Evolutionary conservation across 176 grass and related monocot species (phyloP).

Genomic region (Dendrocalamus sinicus): DNA sequence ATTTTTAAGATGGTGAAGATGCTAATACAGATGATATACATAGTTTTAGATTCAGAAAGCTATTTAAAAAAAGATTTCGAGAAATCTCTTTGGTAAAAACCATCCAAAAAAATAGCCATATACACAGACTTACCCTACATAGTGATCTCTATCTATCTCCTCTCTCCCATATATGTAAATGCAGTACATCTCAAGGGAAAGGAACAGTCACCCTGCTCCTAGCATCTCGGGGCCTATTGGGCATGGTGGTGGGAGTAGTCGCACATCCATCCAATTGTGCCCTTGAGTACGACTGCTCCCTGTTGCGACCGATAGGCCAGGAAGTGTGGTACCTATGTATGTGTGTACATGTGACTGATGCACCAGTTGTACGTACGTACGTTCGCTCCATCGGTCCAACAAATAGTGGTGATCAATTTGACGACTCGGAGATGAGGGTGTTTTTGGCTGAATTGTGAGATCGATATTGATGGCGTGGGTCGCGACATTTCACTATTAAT

Average conservation of each 20-base stretch:
- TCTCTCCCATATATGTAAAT: neutral
- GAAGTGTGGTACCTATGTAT: neutral
- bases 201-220: slow-evolving; percentile 21
- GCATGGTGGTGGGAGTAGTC: neutral
- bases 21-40: accelerated
- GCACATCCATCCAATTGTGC: neutral
- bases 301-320: neutral
- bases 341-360: neutral
- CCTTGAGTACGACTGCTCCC: neutral
- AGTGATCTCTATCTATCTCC: neutral
- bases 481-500: neutral
- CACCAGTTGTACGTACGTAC: neutral
- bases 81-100: too few relatives aligned
- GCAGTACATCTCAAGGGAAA: slow-evolving; percentile 4
- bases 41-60: accelerated
- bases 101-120: neutral
- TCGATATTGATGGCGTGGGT: neutral
- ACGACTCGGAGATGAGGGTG: neutral
- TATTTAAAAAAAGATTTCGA: too few relatives aligned
- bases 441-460: neutral
- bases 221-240: neutral
- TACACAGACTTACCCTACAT: neutral
- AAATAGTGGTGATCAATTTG: neutral
- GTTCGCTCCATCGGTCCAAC: neutral
- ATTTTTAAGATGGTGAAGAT: too few relatives aligned